Evolutionary conservation across 2,329 filamentous ascomycete species (phyloP), one percentile per base, ranked within the genome.

Genomic region (Cordyceps farinosa): DNA sequence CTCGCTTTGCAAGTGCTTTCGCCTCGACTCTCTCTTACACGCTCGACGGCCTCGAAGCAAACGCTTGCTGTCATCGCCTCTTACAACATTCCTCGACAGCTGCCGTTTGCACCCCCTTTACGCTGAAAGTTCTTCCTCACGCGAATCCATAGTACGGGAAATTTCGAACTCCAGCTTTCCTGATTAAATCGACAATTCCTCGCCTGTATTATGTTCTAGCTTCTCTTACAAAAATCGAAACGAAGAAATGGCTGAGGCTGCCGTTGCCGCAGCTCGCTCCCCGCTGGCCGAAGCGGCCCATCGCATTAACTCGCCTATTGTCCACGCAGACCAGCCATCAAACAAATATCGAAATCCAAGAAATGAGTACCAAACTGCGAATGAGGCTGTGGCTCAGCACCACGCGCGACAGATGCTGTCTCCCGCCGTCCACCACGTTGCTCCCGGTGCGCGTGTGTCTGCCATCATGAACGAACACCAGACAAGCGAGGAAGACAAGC

Each of bases 241-340:
- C 59, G 59, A 66, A 65, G 61, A 64, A 66, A 75, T 75, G 73
- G 69, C 76, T 61, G 75, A 77, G 53, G 66, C 66, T 44, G 68
- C 68, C 65, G 69, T 69, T 67, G 68, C 71, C 64, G 71, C 68
- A 60, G 59, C 66, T 65, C 77, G 78, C 62, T 69, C 73, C 59
- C 82, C 82, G 50, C 73, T 84, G 51, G 75, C 75, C 40, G 82
- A 84, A 70, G 79, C 80, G 29, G 78, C 76, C 32, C 75, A 79
- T 65, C 78, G 81, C 66, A 73, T 80, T 67, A 84, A 83, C 68
- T 77, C 78, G 32, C 70, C 73, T 22, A 72, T 72, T 64, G 69
- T 71, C 45, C 61, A 67, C 55, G 63, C 69, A 53, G 69, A 74
- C 36, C 62, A 67, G 27, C 70, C 72, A 36, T 64, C 65, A 32